Evolutionary conservation across 2,329 filamentous ascomycete species (phyloP), one percentile per base, ranked within the genome.

Genomic region (Bimuria novae-zelandiae): DNA sequence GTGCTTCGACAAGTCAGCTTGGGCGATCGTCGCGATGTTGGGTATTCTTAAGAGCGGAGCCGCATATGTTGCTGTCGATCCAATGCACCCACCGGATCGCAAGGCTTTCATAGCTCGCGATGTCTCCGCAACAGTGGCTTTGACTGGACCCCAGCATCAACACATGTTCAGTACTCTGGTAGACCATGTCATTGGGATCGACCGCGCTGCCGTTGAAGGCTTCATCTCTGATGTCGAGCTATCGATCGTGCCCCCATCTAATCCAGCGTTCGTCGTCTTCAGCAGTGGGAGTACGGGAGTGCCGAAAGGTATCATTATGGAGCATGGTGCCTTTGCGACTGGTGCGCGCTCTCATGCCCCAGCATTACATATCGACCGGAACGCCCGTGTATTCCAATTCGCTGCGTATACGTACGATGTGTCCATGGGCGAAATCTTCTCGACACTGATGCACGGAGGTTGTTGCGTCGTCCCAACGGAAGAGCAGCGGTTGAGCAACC

Each of bases 401-500:
- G 23, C 48, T 2, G 30, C 79, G 0, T 81, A 82, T 54, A 78
- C 79, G 10, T 82, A 82, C 54, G 81, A 83, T 52, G 76, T 78
- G 23, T 76, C 75, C 54, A 76, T 81, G 33, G 73, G 75, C 58
- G 80, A 80, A 52, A 79, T 81, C 66, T 71, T 81, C 7, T 78
- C 77, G 52, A 80, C 80, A 0, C 68, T 82, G 12, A 68, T 71
- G 8, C 64, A 65, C 2, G 79, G 80, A 12, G 80, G 77, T 3
- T 77, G 75, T 45, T 69, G 82, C 16, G 82, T 79, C 62, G 78
- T 83, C 6, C 79, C 81, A 0, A 81, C 79, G 0, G 81, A 83
- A 16, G 74, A 78, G 39, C 77, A 79, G 35, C 73, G 80, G 2
- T 73, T 81, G 56, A 79, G 81, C 59, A 71, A 80, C 52, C 58